phyloP scores from a whole-genome alignment of 192 early-diverging fungal species.

The Chytriomyces sp. region DNA sequence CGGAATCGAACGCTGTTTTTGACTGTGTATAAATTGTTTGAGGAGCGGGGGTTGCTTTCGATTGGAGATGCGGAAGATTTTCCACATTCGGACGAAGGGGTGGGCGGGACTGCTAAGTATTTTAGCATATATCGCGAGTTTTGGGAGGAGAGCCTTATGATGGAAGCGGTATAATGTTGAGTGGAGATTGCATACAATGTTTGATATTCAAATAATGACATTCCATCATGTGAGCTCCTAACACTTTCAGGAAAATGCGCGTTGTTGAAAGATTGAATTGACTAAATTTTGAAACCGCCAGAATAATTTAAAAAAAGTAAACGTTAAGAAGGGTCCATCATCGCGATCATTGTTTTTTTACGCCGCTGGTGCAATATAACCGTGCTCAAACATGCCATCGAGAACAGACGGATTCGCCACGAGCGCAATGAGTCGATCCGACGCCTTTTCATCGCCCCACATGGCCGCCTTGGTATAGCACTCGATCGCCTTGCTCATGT shows the following conservation, averaged over 20 bases:
- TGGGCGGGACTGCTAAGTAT: slow-evolving; percentile 25
- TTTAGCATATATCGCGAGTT: slow-evolving; percentile 46
- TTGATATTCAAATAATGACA: too few species aligned
- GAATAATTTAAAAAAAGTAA: too few species aligned
- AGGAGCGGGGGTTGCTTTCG: slow-evolving; percentile 44
- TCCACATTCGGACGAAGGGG: neutral
- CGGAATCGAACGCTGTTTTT: slow-evolving; percentile 45
- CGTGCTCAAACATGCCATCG: slow-evolving; percentile 34
- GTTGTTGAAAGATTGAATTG: too few species aligned
- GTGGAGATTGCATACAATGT: too few species aligned
- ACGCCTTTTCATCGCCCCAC: slow-evolving; percentile 45
- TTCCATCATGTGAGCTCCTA: too few species aligned
- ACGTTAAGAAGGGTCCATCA: neutral
- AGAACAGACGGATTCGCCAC: slow-evolving; percentile 31
- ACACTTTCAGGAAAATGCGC: too few species aligned
- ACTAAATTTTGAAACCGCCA: too few species aligned
- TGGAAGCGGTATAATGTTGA: slow-evolving; percentile 45
- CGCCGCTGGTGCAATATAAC: slow-evolving; percentile 33
- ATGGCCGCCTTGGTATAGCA: slow-evolving; percentile 52
- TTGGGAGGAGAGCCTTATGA: slow-evolving; percentile 49
- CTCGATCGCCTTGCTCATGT: slow-evolving; percentile 40
- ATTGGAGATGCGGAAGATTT: neutral
- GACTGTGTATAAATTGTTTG: slow-evolving; percentile 47
- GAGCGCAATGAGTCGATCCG: slow-evolving; percentile 42
- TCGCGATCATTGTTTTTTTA: neutral